Base-by-base conservation (phyloP, 805 yeast species). In the Ogataea pini region DNA sequence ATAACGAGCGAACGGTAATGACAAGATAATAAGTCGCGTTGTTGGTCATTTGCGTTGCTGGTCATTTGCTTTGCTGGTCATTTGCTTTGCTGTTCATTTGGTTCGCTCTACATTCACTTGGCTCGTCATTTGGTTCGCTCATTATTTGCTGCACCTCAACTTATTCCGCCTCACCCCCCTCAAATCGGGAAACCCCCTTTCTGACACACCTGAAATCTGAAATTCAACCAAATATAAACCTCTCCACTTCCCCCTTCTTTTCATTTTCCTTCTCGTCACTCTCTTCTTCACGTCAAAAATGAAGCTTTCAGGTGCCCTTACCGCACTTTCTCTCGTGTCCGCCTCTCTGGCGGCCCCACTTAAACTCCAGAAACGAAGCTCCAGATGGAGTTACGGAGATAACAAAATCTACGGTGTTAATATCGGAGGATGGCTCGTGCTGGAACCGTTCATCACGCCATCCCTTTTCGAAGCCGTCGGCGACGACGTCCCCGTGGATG, bases 361-460 rank as follows among this genome's bases (percentile, higher is more conserved):
- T 2, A 52, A 44, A 12, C 52, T 71, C 10, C 52, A 57, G 31
- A 68, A 63, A 48, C 59, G 67, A 50, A 52, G 55, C 48, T 50
- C 63, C 7, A 59, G 65, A 48, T 68, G 68, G 67, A 66, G 68
- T 47, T 69, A 69, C 50, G 8, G 32, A 1, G 46, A 32, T 20
- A 58, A 64, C 5, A 61, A 60, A 31, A 16, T 66, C 6, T 55
- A 77, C 36, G 96, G 96, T 58, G 89, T 89, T 42, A 85, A 86
- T 61, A 69, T 89, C 27, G 97, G 97, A 53, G 96, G 96, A 39
- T 89, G 96, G 96, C 76, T 89, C 43, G 89, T 89, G 1, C 69
- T 89, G 36, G 97, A 89, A 68, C 89, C 96, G 2, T 89, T 76
- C 67, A 89, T 89, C 62, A 86, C 89, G 1, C 96, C 96, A 4